Percentiles rank a stretch among this genome's conserved stretches.
Conservation (phyloP, 1,139 yeast species). For the Komagataea norvegica region DNA sequence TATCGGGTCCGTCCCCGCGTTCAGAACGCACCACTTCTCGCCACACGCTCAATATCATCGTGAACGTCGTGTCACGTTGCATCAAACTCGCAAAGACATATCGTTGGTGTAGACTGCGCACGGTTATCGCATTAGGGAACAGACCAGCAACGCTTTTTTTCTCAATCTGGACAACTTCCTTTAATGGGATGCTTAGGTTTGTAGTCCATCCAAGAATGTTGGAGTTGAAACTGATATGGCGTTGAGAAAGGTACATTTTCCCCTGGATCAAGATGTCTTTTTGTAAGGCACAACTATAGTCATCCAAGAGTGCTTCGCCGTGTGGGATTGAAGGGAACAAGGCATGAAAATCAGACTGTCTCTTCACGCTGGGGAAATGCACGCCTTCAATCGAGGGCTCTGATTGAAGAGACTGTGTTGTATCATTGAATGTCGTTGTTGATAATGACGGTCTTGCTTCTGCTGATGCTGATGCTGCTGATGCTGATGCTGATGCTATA, state of each 20-base stretch:
- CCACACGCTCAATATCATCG: constrained; percentile 61
- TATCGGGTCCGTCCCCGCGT: constrained; percentile 17
- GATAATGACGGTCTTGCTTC: too few species aligned
- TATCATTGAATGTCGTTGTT: not conserved
- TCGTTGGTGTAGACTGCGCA: constrained; percentile 65
- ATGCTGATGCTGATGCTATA: too few species aligned
- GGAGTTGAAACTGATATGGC: constrained; percentile 61
- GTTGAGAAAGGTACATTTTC: constrained; percentile 56
- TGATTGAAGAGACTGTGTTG: constrained; percentile 1
- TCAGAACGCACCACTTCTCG: constrained; percentile 30
- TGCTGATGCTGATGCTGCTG: not conserved
- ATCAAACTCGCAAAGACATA: constrained; percentile 70
- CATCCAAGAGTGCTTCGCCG: constrained; percentile 54
- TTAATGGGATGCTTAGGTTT: constrained; percentile 58
- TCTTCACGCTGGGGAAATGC: constrained; percentile 33
- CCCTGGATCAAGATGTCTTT: constrained; percentile 74
- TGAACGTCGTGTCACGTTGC: constrained; percentile 62
- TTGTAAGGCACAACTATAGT: constrained; percentile 66
- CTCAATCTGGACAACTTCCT: constrained; percentile 66
- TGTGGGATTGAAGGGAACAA: constrained; percentile 52
- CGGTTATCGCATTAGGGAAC: constrained; percentile 70
- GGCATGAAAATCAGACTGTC: constrained; percentile 60
- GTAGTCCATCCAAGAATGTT: constrained; percentile 75
- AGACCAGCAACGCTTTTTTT: constrained; percentile 69
- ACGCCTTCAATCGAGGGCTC: not conserved